Percentiles rank a stretch among this genome's conserved stretches.
Evolutionary conservation across 2,329 filamentous ascomycete genomes (phyloP).

Genomic region (Colletotrichum plurivorum): DNA sequence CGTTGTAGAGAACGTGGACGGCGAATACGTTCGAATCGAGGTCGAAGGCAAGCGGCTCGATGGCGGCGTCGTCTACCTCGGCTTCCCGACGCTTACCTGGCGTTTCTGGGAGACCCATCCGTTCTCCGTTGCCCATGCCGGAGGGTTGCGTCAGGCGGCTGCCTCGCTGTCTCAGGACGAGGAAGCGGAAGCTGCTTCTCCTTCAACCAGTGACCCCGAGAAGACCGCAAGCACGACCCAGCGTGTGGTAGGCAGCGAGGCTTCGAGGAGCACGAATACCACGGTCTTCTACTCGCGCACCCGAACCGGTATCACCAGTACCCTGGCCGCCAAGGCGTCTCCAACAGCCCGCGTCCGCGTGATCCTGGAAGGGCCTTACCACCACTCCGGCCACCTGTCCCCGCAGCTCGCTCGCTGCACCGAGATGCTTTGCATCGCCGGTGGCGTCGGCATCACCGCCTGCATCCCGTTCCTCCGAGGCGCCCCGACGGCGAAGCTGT

Average conservation of each 20-base stretch:
- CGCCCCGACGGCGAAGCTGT: neutral
- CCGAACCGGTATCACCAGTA: conserved; percentile 1
- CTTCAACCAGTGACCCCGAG: neutral
- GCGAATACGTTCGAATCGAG: conserved; percentile 28
- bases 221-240: neutral
- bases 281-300: conserved; percentile 17
- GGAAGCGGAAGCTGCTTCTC: neutral
- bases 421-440: conserved; percentile 31
- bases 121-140: conserved; percentile 24
- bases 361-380: conserved; percentile 22
- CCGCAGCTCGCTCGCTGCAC: conserved; percentile 18
- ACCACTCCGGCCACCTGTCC: conserved; percentile 8
- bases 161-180: no score
- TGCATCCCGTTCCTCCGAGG: conserved; percentile 15
- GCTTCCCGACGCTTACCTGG: conserved; percentile 36
- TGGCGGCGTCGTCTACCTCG: conserved; percentile 38
- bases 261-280: neutral
- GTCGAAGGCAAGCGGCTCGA: conserved; percentile 29
- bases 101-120: conserved; percentile 37
- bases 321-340: conserved; percentile 13
- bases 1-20: conserved; percentile 18
- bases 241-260: rapidly evolving
- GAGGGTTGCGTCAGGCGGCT: no score
- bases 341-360: neutral
- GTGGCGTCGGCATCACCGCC: conserved; percentile 28